phyloP scores from a whole-genome alignment of 2,329 filamentous ascomycete species.

The Ceratocystis cacaofunesta region DNA sequence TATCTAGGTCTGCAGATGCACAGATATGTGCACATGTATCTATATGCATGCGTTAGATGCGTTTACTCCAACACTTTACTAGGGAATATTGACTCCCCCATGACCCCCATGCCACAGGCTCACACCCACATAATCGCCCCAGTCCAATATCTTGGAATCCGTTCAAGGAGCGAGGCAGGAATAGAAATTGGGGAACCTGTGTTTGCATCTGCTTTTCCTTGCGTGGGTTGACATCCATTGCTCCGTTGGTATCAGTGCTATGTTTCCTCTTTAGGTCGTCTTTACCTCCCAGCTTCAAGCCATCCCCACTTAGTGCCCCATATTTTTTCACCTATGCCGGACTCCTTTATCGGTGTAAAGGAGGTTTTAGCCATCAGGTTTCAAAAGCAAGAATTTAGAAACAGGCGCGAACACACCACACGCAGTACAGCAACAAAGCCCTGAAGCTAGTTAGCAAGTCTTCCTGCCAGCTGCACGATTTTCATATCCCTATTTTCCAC shows the following conservation, averaged over 20 bases:
- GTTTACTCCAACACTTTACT: background rate
- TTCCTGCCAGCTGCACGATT: too few relatives aligned
- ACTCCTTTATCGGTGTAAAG: conserved; percentile 3
- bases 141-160: background rate
- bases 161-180: background rate
- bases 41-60: background rate
- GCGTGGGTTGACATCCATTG: background rate
- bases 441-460: background rate
- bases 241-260: background rate
- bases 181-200: background rate
- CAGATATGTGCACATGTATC: background rate
- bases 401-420: background rate
- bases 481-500: background rate
- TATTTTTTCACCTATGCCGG: background rate
- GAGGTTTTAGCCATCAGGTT: background rate
- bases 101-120: background rate
- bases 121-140: background rate
- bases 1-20: background rate
- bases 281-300: background rate
- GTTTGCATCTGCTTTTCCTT: background rate
- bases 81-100: background rate
- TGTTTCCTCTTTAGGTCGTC: background rate
- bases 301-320: background rate
- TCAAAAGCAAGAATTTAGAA: background rate
- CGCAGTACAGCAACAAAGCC: background rate